phyloP scores from a whole-genome alignment of 306 rosid genomes.

The Gastrolobium bilobum region DNA sequence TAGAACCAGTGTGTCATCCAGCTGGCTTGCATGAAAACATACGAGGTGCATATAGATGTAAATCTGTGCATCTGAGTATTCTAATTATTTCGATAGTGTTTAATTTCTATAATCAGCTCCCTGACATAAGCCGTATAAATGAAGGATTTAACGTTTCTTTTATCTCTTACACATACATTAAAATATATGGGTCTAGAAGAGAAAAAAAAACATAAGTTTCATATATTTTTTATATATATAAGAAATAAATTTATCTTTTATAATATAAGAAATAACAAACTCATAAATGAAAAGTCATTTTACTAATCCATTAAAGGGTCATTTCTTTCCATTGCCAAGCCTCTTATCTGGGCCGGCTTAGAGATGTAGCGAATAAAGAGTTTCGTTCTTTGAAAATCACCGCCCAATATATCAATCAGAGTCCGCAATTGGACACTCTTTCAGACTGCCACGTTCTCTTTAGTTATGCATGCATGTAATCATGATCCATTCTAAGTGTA shows the following conservation, averaged over 20 bases:
- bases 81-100: neutral
- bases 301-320: too few species aligned
- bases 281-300: too few species aligned
- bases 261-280: too few species aligned
- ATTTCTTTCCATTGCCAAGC: too few species aligned
- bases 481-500: too few species aligned
- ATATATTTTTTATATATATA: too few species aligned
- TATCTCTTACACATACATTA: too few species aligned
- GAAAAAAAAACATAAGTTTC: too few species aligned
- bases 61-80: neutral
- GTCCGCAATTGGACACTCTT: neutral
- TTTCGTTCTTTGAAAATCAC: conserved; percentile 13
- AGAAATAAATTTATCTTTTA: too few species aligned
- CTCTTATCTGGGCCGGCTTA: neutral
- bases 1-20: neutral
- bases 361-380: neutral
- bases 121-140: neutral
- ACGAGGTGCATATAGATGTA: neutral
- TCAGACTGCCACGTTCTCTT: conserved; percentile 6
- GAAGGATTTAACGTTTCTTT: too few species aligned
- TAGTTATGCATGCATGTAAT: conserved; percentile 45
- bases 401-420: neutral
- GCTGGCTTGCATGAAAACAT: neutral
- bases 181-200: too few species aligned
- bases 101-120: too few species aligned